These are phyloP conservation scores for Citropsis articulata DNA, from an alignment of 345 rosid genomes.

Conservation along the genomic window DNA sequence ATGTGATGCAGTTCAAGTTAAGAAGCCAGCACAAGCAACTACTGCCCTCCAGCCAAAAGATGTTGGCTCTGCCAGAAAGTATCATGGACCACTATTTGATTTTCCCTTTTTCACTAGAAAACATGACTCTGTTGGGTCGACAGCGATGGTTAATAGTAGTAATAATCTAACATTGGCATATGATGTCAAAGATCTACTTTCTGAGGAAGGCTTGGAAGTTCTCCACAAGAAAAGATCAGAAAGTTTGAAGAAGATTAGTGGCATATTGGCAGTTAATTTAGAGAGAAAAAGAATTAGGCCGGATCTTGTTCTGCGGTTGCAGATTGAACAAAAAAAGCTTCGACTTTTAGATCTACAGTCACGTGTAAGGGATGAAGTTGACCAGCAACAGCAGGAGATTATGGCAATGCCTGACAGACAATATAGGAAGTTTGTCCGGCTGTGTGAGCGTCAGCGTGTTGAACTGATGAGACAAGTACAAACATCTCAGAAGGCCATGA, in stretches of 20 bases:
- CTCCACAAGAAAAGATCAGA: constrained; percentile 71
- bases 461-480: constrained; percentile 91
- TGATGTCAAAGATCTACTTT: constrained; percentile 86
- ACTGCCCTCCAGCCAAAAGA: constrained; percentile 64
- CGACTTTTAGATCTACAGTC: constrained; percentile 74
- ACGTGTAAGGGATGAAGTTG: constrained; percentile 88
- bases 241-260: constrained; percentile 77
- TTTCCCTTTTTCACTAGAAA: constrained; percentile 98
- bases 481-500: constrained; percentile 73
- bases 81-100: constrained; percentile 98
- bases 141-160: constrained; percentile 58
- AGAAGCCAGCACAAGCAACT: constrained; percentile 60
- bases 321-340: constrained; percentile 95
- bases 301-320: constrained; percentile 95
- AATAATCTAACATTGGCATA: constrained; percentile 83
- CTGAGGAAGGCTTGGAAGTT: constrained; percentile 87
- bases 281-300: constrained; percentile 99
- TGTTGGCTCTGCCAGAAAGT: constrained; percentile 75
- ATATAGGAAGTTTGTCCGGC: constrained; percentile 91
- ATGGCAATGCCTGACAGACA: constrained; percentile 99
- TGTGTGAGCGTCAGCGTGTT: constrained; percentile 94
- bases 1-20: constrained; percentile 66
- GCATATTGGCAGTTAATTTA: constrained; percentile 74
- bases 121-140: constrained; percentile 77
- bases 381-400: constrained; percentile 93